These are phyloP conservation scores for Cordyceps fumosorosea DNA, from an alignment of 2,329 filamentous ascomycete genomes.

Conservation along the genomic window DNA sequence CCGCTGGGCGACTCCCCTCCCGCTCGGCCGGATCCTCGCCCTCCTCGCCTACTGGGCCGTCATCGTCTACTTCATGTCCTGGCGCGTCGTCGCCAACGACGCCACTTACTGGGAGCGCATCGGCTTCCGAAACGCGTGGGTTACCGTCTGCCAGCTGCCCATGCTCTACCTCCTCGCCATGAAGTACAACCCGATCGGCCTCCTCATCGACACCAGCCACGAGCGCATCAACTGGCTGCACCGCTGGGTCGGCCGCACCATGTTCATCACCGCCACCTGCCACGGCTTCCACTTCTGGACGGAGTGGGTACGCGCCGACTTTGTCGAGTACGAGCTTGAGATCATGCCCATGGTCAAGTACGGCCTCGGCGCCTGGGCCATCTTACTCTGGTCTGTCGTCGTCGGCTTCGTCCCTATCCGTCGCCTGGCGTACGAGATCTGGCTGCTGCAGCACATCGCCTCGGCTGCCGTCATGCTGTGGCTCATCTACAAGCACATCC, in stretches of 20 bases:
- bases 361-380: conserved; percentile 59
- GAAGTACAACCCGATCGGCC: conserved; percentile 53
- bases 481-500: conserved; percentile 58
- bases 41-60: conserved; percentile 53
- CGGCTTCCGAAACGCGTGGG: conserved; percentile 62
- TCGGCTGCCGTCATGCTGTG: conserved; percentile 57
- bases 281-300: conserved; percentile 65
- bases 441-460: conserved; percentile 60
- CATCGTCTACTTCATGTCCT: conserved; percentile 50
- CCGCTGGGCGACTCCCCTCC: conserved; percentile 52
- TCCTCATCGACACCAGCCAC: conserved; percentile 56
- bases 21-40: conserved; percentile 48
- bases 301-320: conserved; percentile 55
- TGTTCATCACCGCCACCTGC: conserved; percentile 61
- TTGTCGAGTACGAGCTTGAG: conserved; percentile 50
- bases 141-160: conserved; percentile 57
- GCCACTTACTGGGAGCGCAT: conserved; percentile 57
- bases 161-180: conserved; percentile 56
- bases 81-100: conserved; percentile 42
- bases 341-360: conserved; percentile 61
- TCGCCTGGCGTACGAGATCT: conserved; percentile 61
- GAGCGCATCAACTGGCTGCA: conserved; percentile 69
- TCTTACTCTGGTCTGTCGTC: conserved; percentile 59
- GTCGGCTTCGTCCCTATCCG: conserved; percentile 58
- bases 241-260: conserved; percentile 63